Evolutionary conservation across 768 basidiomycete species (phyloP).

Genomic region (Leucosporidium yakuticum): DNA sequence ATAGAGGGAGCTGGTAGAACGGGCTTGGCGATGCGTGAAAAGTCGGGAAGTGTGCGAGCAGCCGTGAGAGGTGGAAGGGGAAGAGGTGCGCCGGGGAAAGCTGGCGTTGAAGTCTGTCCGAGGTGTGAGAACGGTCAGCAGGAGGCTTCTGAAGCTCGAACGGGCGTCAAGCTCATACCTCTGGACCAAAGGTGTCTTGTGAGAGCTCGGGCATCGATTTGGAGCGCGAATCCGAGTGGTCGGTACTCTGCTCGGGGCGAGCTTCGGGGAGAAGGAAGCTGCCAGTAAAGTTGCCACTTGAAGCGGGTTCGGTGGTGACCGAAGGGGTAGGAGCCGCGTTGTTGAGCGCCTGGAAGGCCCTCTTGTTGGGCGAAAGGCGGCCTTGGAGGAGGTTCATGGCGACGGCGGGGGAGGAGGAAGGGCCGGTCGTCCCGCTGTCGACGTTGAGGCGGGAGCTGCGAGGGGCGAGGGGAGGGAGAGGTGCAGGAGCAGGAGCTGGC

Average conservation of each 20-base stretch:
- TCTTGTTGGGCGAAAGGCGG: constrained; percentile 3
- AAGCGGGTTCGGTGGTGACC: neutral
- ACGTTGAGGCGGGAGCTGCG: constrained; percentile 3
- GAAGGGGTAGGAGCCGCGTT: neutral
- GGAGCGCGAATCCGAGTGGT: neutral
- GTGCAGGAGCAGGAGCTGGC: too few species aligned
- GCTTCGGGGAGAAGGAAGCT: neutral
- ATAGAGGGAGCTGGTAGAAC: neutral
- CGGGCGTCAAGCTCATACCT: neutral
- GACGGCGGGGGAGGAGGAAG: constrained; percentile 17
- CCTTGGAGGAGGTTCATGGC: constrained; percentile 3
- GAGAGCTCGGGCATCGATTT: neutral
- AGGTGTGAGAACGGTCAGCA: neutral
- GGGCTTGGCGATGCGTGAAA: neutral
- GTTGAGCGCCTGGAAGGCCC: neutral
- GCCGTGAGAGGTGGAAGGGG: neutral
- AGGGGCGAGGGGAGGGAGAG: neutral
- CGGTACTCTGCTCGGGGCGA: neutral
- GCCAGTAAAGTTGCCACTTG: neutral
- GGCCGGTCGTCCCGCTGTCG: constrained; percentile 2
- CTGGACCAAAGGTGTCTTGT: neutral
- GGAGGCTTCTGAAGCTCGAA: neutral
- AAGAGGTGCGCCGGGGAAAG: neutral
- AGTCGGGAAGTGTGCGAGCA: neutral
- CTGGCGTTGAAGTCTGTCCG: constrained; percentile 8